Evolutionary conservation across 1,284 basidiomycete species (phyloP).

Genomic region (Ceratobasidium sp.): DNA sequence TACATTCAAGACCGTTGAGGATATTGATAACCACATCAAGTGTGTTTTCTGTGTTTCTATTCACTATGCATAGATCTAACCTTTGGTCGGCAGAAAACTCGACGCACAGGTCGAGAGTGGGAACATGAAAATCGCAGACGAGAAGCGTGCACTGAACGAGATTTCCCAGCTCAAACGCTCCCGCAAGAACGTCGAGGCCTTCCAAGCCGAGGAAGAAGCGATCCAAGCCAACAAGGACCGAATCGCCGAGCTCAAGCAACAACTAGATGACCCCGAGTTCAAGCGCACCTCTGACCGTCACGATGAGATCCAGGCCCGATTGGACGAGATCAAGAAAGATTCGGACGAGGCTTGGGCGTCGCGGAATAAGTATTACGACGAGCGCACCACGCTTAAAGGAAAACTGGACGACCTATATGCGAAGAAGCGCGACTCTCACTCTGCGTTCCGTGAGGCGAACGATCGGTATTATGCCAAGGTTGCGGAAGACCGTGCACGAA

Average conservation of each 20-base stretch:
- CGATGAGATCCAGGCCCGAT: slow-evolving; percentile 86
- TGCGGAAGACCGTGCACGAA: slow-evolving; percentile 85
- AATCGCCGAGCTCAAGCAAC: slow-evolving; percentile 85
- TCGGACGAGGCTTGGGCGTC: slow-evolving; percentile 87
- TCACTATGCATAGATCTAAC: not conserved
- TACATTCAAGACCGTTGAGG: slow-evolving; percentile 87
- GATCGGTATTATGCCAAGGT: slow-evolving; percentile 86
- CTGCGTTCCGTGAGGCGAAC: slow-evolving; percentile 82
- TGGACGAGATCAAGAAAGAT: slow-evolving; percentile 89
- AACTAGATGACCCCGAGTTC: slow-evolving; percentile 92
- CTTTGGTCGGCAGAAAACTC: slow-evolving; percentile 69
- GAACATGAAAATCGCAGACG: slow-evolving; percentile 92
- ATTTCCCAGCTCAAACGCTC: slow-evolving; percentile 80
- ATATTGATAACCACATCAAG: slow-evolving; percentile 91
- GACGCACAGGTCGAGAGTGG: slow-evolving; percentile 94
- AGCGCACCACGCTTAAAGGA: slow-evolving; percentile 82
- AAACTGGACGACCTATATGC: slow-evolving; percentile 81
- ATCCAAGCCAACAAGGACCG: slow-evolving; percentile 86
- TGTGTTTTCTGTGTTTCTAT: slow-evolving; percentile 59
- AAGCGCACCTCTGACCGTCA: slow-evolving; percentile 87
- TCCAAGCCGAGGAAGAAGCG: slow-evolving; percentile 80
- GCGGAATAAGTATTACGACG: slow-evolving; percentile 88
- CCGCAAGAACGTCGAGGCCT: slow-evolving; percentile 80
- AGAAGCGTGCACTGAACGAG: slow-evolving; percentile 94
- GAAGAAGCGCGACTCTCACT: slow-evolving; percentile 81